phyloP scores from a whole-genome alignment of 2,329 filamentous ascomycete genomes.

The Tolypocladium pustulatum region DNA sequence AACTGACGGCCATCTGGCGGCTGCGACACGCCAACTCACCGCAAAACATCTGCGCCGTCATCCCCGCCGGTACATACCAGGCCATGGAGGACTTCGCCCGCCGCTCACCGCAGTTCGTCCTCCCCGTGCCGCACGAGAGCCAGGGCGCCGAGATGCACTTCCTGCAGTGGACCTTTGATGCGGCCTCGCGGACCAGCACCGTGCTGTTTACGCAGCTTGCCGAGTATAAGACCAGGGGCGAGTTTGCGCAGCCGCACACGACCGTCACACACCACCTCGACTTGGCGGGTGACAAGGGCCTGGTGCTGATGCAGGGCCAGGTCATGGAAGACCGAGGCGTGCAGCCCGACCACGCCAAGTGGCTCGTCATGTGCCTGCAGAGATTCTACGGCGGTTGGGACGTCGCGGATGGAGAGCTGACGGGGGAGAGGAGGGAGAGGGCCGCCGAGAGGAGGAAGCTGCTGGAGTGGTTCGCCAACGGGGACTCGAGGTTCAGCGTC shows the following conservation, averaged over 20 bases:
- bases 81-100: constrained; percentile 63
- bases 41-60: constrained; percentile 71
- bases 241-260: constrained; percentile 86
- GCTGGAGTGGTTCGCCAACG: constrained; percentile 70
- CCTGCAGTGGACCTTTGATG: constrained; percentile 89
- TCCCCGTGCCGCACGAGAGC: constrained; percentile 64
- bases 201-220: constrained; percentile 91
- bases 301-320: constrained; percentile 79
- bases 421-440: constrained; percentile 40
- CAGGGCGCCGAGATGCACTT: constrained; percentile 88
- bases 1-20: constrained; percentile 84
- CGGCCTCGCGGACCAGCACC: constrained; percentile 50
- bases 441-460: constrained; percentile 55
- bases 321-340: constrained; percentile 70
- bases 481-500: constrained; percentile 70
- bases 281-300: constrained; percentile 57
- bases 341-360: constrained; percentile 71
- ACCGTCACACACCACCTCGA: constrained; percentile 89
- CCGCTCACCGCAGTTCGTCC: constrained; percentile 75
- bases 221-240: constrained; percentile 82
- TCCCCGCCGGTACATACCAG: constrained; percentile 64
- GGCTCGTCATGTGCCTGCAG: constrained; percentile 86
- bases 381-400: constrained; percentile 74
- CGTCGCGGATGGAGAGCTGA: constrained; percentile 23
- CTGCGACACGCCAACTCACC: constrained; percentile 67